These are phyloP conservation scores for Trichoderma gamsii DNA, from an alignment of 495 filamentous ascomycete species.

Conservation along the genomic window DNA sequence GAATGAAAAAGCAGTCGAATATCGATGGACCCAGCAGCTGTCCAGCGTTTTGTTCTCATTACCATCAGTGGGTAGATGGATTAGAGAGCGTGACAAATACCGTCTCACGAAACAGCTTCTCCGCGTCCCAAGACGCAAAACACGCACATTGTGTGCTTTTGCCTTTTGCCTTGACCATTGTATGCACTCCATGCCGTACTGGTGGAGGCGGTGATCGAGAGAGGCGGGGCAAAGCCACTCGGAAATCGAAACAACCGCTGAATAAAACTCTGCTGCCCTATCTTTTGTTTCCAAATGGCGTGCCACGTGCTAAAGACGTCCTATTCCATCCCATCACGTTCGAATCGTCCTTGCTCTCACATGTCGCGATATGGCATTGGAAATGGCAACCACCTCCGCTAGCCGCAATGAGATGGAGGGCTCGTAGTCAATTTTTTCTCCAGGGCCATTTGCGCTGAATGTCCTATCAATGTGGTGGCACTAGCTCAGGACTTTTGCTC, in stretches of 20 bases:
- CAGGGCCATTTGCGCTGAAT: no score
- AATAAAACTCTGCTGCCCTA: neutral
- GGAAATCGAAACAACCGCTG: neutral
- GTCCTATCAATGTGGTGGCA: no score
- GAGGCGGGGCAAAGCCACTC: conserved; percentile 8
- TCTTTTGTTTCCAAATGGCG: conserved; percentile 7
- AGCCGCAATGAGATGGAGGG: no score
- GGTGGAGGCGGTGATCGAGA: conserved; percentile 8
- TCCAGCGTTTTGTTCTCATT: no score
- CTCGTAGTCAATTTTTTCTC: no score
- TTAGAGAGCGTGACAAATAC: neutral
- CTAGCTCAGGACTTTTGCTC: conserved; percentile 10
- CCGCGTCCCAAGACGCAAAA: neutral
- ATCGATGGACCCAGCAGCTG: no score
- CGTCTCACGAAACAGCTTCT: neutral
- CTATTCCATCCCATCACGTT: neutral
- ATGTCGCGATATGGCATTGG: neutral
- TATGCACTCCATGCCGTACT: neutral
- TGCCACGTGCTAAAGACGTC: neutral
- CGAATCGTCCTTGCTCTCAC: neutral
- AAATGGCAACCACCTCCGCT: no score
- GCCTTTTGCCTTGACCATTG: neutral
- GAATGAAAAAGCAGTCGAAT: neutral
- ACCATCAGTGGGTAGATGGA: no score
- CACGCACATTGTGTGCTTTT: neutral